phyloP scores from a whole-genome alignment of 2,329 filamentous ascomycete genomes.

The Achaetomium macrosporum region DNA sequence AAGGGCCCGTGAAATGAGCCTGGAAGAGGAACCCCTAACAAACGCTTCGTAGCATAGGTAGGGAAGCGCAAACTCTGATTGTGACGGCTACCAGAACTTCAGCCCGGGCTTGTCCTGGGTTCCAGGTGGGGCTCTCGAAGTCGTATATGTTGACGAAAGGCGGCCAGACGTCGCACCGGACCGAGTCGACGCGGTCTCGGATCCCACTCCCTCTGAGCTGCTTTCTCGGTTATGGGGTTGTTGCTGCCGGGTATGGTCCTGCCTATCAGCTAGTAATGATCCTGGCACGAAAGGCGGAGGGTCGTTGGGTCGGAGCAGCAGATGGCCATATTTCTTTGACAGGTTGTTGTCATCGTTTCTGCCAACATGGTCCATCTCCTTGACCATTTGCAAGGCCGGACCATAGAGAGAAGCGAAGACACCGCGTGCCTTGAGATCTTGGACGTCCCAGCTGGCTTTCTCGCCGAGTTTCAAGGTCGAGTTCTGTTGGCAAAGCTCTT shows the following conservation, averaged over 20 bases:
- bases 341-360: conserved; percentile 15
- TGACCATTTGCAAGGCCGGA: conserved; percentile 27
- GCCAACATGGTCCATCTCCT: conserved; percentile 29
- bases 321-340: background rate
- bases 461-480: conserved; percentile 22
- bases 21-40: too few species aligned
- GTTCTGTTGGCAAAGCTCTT: conserved; percentile 26
- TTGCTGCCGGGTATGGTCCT: background rate
- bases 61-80: too few species aligned
- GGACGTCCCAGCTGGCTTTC: conserved; percentile 23
- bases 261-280: background rate
- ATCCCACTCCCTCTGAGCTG: background rate
- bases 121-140: background rate
- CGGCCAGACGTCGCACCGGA: background rate
- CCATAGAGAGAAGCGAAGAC: conserved; percentile 22
- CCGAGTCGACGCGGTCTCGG: background rate
- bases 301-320: conserved; percentile 4
- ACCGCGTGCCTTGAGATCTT: conserved; percentile 14
- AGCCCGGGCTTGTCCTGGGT: background rate
- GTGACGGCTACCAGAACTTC: background rate
- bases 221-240: background rate
- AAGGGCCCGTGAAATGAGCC: too few species aligned
- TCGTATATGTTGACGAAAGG: background rate
- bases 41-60: too few species aligned
- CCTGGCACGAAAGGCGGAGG: conserved; percentile 1